Evolutionary conservation across 2,329 filamentous ascomycete genomes (phyloP).

Genomic region (Cryoendolithus antarcticus): DNA sequence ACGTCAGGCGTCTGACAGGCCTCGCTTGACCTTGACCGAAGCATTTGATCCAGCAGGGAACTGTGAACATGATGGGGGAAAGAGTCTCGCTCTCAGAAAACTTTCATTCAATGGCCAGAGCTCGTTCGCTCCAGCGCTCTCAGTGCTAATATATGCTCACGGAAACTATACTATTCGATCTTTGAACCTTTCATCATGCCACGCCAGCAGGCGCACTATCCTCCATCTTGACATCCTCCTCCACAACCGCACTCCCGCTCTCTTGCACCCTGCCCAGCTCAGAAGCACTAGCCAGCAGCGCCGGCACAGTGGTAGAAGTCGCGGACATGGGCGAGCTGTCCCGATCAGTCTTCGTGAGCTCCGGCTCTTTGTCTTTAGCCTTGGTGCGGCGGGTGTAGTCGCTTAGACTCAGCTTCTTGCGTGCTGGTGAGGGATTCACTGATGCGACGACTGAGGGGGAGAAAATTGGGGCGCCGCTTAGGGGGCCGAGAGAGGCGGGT

Average conservation of each 20-base stretch:
- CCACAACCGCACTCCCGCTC: conserved; percentile 11
- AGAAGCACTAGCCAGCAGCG: conserved; percentile 14
- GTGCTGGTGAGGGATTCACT: conserved; percentile 26
- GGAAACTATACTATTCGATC: too few species aligned
- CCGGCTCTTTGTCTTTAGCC: conserved; percentile 17
- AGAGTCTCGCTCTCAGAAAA: too few species aligned
- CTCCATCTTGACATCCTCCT: conserved; percentile 19
- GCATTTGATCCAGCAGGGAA: too few species aligned
- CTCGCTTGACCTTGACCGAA: too few species aligned
- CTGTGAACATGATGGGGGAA: not conserved
- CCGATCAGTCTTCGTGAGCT: conserved; percentile 12
- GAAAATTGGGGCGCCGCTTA: conserved; percentile 13
- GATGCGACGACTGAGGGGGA: conserved; percentile 28
- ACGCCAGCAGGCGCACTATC: conserved; percentile 3
- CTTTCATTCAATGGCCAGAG: too few species aligned
- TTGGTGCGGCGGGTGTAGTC: conserved; percentile 37
- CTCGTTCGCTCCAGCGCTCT: too few species aligned
- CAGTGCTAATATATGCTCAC: too few species aligned
- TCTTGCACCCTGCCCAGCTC: conserved; percentile 6
- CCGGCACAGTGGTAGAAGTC: conserved; percentile 13
- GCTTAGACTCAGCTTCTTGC: conserved; percentile 40
- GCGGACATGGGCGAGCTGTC: conserved; percentile 21
- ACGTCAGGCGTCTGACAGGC: too few species aligned
- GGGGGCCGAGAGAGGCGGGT: too few species aligned
- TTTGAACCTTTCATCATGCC: too few species aligned